These are phyloP conservation scores for Phytophthora cactorum DNA, from an alignment of 352 stramenopile genomes.

Conservation along the genomic window DNA sequence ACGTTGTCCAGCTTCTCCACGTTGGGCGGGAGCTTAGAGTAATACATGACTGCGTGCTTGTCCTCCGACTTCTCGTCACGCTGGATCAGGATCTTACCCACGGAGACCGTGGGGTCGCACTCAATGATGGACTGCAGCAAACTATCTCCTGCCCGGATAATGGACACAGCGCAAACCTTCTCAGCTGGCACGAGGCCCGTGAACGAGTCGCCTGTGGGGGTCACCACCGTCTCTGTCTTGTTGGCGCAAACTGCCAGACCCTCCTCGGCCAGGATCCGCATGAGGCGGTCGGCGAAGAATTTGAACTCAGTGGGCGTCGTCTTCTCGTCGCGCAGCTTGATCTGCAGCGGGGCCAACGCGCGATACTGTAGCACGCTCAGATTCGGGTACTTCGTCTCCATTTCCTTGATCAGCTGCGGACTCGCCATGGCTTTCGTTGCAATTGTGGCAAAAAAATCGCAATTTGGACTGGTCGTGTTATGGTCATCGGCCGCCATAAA, in stretches of 20 bases:
- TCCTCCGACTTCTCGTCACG: constrained; percentile 90
- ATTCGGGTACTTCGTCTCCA: constrained; percentile 71
- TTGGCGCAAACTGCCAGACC: constrained; percentile 69
- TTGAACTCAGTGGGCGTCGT: constrained; percentile 80
- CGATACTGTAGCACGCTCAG: constrained; percentile 72
- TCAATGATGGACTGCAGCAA: constrained; percentile 92
- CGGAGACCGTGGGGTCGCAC: constrained; percentile 83
- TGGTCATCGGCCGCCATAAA: constrained; percentile 6
- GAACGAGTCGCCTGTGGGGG: constrained; percentile 72
- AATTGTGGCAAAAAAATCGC: constrained; percentile 8
- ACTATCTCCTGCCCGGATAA: constrained; percentile 92
- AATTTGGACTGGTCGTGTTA: constrained; percentile 20
- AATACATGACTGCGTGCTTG: constrained; percentile 92
- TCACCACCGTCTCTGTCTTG: constrained; percentile 61
- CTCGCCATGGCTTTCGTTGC: constrained; percentile 47
- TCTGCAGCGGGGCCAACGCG: constrained; percentile 65
- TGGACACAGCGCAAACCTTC: constrained; percentile 92
- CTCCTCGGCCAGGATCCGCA: constrained; percentile 80
- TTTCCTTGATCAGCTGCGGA: constrained; percentile 43
- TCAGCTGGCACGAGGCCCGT: constrained; percentile 57
- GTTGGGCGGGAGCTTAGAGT: constrained; percentile 93
- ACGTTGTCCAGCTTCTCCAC: constrained; percentile 86
- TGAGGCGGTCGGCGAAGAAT: constrained; percentile 81
- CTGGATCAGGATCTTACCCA: constrained; percentile 98
- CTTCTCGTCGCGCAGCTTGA: constrained; percentile 75